Evolutionary conservation across 805 yeast genomes (phyloP).

Genomic region (Ogataea minuta): DNA sequence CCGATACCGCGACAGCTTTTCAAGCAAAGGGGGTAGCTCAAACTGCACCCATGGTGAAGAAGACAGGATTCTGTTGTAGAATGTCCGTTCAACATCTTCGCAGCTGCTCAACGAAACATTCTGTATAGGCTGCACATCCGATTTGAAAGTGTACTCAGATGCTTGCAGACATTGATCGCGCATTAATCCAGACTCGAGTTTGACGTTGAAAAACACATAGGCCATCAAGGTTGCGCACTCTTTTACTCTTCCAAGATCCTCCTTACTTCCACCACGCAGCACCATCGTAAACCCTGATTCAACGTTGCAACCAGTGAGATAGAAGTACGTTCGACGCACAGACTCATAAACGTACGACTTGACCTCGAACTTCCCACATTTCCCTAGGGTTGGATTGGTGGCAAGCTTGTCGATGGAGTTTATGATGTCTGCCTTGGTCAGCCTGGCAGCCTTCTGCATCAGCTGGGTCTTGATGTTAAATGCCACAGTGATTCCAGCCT

Average conservation of each 20-base stretch:
- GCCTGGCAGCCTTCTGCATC: constrained; percentile 69
- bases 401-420: constrained; percentile 84
- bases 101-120: constrained; percentile 26
- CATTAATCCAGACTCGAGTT: constrained; percentile 73
- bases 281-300: constrained; percentile 81
- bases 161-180: constrained; percentile 64
- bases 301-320: constrained; percentile 71
- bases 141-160: constrained; percentile 32
- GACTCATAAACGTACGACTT: constrained; percentile 59
- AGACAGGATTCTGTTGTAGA: constrained; percentile 59
- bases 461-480: constrained; percentile 79
- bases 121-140: constrained; percentile 19
- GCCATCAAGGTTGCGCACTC: constrained; percentile 78
- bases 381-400: constrained; percentile 67
- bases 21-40: constrained; percentile 51
- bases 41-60: constrained; percentile 83
- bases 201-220: constrained; percentile 72
- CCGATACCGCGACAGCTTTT: constrained; percentile 24
- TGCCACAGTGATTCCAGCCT: constrained; percentile 78
- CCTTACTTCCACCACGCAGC: constrained; percentile 74
- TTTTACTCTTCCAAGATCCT: constrained; percentile 62
- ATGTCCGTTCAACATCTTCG: constrained; percentile 29
- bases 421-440: constrained; percentile 82
- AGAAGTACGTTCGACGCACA: constrained; percentile 67
- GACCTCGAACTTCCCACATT: constrained; percentile 70